Evolutionary conservation across 805 yeast genomes (phyloP).

Genomic region (Ogataea thermomethanolica): DNA sequence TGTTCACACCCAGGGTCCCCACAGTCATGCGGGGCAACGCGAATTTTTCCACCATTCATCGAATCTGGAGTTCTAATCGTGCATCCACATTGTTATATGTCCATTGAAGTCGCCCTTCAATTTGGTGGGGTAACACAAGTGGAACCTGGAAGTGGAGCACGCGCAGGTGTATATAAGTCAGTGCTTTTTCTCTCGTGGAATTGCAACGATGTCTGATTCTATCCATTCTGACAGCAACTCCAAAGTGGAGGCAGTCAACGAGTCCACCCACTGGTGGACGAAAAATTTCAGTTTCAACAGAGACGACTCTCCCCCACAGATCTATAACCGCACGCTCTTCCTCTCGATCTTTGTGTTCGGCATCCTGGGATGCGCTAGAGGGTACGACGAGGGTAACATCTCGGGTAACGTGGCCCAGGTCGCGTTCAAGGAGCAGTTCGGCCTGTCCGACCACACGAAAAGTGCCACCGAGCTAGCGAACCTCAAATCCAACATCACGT

Average conservation of each 20-base stretch:
- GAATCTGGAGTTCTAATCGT: neutral
- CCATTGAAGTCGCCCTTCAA: too few relatives aligned
- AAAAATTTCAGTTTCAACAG: slow-evolving; percentile 6
- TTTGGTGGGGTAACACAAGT: slow-evolving; percentile 1
- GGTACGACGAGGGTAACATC: slow-evolving; percentile 53
- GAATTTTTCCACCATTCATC: neutral
- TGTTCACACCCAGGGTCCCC: too few relatives aligned
- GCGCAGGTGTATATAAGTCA: neutral
- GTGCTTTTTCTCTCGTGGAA: neutral
- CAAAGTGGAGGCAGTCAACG: slow-evolving; percentile 8
- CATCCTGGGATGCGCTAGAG: slow-evolving; percentile 53
- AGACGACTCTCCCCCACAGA: slow-evolving; percentile 30
- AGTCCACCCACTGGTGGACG: slow-evolving; percentile 1
- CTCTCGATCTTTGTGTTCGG: slow-evolving; percentile 41
- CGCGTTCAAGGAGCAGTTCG: slow-evolving; percentile 42
- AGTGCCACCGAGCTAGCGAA: slow-evolving; percentile 39
- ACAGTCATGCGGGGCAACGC: slow-evolving; percentile 1
- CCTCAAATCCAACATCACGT: slow-evolving; percentile 48
- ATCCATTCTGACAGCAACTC: slow-evolving; percentile 15
- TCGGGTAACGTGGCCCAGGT: slow-evolving; percentile 44
- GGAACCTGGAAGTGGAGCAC: neutral
- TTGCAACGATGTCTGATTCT: slow-evolving; percentile 5
- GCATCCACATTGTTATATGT: neutral
- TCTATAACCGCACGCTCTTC: slow-evolving; percentile 45
- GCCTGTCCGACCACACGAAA: slow-evolving; percentile 39